These are phyloP conservation scores for Fusarium guadeloupense DNA, from an alignment of 2,329 filamentous ascomycete genomes.

Conservation along the genomic window DNA sequence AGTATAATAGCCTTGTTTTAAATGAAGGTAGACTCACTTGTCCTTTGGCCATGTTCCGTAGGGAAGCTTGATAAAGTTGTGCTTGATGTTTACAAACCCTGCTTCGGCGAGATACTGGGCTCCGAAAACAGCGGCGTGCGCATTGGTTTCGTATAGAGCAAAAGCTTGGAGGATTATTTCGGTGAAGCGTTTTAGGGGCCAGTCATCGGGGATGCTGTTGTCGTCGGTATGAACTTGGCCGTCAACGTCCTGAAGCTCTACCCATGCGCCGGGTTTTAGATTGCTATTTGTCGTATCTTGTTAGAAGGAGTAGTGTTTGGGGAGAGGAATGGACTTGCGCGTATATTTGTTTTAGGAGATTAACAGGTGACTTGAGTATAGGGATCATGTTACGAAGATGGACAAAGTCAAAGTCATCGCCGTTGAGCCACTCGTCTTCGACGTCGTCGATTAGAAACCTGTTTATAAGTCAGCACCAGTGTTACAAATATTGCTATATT, in stretches of 20 bases:
- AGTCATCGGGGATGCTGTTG: conserved; percentile 46
- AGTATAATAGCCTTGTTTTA: fast-evolving
- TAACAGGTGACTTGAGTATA: conserved; percentile 47
- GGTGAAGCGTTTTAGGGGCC: conserved; percentile 48
- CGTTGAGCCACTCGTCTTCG: conserved; percentile 57
- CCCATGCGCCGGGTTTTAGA: conserved; percentile 56
- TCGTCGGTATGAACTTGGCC: conserved; percentile 52
- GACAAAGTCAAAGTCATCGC: conserved; percentile 65
- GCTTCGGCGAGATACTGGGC: conserved; percentile 49
- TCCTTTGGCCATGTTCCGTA: conserved; percentile 59
- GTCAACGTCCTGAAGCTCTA: conserved; percentile 58
- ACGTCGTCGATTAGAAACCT: conserved; percentile 51
- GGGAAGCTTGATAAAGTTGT: conserved; percentile 54
- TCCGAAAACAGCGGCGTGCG: conserved; percentile 51
- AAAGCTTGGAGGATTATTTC: conserved; percentile 50
- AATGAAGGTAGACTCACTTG: conserved; percentile 33
- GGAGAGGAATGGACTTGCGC: conserved; percentile 50
- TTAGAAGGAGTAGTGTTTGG: background rate
- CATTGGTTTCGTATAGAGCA: conserved; percentile 49
- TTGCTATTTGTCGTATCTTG: conserved; percentile 44
- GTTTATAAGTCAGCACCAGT: conserved; percentile 43
- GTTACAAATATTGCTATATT: fast-evolving
- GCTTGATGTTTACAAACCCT: conserved; percentile 52
- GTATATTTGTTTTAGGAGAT: conserved; percentile 44
- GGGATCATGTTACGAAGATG: conserved; percentile 65